Evolutionary conservation across 441 rosid genomes (phyloP), one percentile per base, ranked within the genome.

Genomic region (Biscutella laevigata): DNA sequence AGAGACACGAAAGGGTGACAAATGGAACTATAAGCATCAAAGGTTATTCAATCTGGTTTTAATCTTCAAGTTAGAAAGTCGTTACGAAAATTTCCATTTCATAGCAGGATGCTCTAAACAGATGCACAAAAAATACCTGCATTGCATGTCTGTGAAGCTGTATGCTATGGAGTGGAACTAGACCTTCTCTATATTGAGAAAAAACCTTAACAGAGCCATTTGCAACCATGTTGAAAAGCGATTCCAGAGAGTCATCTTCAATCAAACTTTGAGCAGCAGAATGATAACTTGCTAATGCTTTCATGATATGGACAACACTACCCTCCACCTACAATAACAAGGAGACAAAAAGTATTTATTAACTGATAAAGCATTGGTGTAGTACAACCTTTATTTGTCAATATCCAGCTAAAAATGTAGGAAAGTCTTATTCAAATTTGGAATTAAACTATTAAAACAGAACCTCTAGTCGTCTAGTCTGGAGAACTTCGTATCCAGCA

Each of bases 131-230:
- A 32, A 27, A 25, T 53, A 74, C 99, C 99, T 89, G 97, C 96
- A 87, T 89, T 57, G 99, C 99, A 82, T 94, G 96, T 76, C 99
- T 78, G 71, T 87, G 91, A 72, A 94, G 97, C 66, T 94, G 99
- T 73, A 84, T 77, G 79, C 60, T 74, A 71, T 94, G 97, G 66
- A 94, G 77, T 20, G 92, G 80, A 71, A 83, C 86, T 66, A 84
- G 80, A 45, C 91, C 96, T 59, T 86, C 83, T 69, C 77, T 87
- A 47, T 74, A 81, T 38, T 54, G 75, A 72, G 91, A 74, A 70
- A 87, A 94, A 41, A 79, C 79, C 17, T 73, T 74, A 59, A 76
- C 57, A 32, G 97, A 81, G 46, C 97, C 95, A 68, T 75, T 76
- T 55, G 94, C 95, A 77, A 94, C 89, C 87, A 83, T 89, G 62